A percentile compares a stretch with the other conserved stretches of the same genome.
Conservation (phyloP, 139 green algal species). For the Chlamydomonas asymmetrica region DNA sequence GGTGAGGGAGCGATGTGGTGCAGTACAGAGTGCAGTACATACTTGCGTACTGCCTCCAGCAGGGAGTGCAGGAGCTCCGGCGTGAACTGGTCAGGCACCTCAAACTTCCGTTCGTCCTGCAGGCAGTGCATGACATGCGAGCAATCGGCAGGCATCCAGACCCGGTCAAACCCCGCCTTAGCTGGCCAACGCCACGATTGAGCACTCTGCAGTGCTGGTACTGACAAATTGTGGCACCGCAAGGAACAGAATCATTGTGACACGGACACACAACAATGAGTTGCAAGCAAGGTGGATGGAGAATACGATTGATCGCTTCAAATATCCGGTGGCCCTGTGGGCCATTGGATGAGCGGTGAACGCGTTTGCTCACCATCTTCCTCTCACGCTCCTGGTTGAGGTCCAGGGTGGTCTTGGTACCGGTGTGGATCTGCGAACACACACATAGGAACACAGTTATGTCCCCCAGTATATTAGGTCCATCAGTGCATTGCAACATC, state of each 20-base stretch:
- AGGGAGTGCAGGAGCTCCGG: constrained; percentile 38
- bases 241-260: neutral
- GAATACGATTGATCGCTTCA: too few species aligned
- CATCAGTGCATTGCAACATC: too few species aligned
- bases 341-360: neutral
- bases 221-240: neutral
- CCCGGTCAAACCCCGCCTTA: too few species aligned
- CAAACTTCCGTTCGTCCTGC: constrained; percentile 3
- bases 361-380: neutral
- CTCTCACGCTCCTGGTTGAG: neutral
- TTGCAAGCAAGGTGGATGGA: too few species aligned
- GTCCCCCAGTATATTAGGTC: too few species aligned
- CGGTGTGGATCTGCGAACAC: neutral
- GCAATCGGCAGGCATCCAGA: neutral
- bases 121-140: neutral
- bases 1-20: too few species aligned
- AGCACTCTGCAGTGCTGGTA: neutral
- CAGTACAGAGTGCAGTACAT: too few species aligned
- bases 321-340: too few species aligned
- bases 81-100: constrained; percentile 44
- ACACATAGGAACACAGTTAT: too few species aligned
- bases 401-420: constrained; percentile 20
- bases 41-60: constrained; percentile 26
- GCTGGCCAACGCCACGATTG: neutral
- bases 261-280: too few species aligned